Evolutionary conservation across 78 protist species (phyloP), one percentile per base, ranked within the genome.

Genomic region (Chrysochromulina parva): DNA sequence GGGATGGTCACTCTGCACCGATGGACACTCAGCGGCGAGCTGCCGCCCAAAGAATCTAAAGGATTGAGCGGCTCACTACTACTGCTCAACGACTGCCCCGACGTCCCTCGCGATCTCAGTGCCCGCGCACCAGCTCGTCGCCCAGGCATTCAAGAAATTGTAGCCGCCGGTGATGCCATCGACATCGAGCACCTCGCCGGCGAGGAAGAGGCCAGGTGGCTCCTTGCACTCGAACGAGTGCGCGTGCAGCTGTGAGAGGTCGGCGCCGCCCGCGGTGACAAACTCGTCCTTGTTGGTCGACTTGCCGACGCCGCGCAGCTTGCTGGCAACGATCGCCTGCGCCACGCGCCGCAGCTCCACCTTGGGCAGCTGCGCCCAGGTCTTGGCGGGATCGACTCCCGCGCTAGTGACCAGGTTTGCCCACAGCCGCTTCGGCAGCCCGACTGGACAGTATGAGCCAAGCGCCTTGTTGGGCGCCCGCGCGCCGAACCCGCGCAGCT

Each of bases 111-210:
- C 38, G 38, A 38, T 38, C 38, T 38, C 87, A 0, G 24, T 53
- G 28, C 88, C 88, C 6, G 88, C 88, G 10, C 54, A 1, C 28
- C 0, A 28, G 16, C 69, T 50, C 6, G 69, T 54, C 26, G 85
- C 73, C 91, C 91, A 89, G 28, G 50, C 4, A n/a, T 10, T 16
- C 53, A 73, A 85, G 11, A 89, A 89, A 22, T 89, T 89, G 81
- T 71, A 26, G 17, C 91, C 91, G 16, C 91, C 91, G 24, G 91
- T 89, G 48, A 89, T 38, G 73, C 91, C 91, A 53, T 89, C 91
- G 60, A 89, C 54, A 74, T 89, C 91, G 55, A 89, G 91, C 17
- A 89, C 11, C 26, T 89, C 91, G 60, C 91, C 91, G 10, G 91
- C 91, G 53, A 71, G 52, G 52, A 89, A 89, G 57, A 89, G 81